Conservation (phyloP, 257 asterid species). For the Ballota nigra region DNA sequence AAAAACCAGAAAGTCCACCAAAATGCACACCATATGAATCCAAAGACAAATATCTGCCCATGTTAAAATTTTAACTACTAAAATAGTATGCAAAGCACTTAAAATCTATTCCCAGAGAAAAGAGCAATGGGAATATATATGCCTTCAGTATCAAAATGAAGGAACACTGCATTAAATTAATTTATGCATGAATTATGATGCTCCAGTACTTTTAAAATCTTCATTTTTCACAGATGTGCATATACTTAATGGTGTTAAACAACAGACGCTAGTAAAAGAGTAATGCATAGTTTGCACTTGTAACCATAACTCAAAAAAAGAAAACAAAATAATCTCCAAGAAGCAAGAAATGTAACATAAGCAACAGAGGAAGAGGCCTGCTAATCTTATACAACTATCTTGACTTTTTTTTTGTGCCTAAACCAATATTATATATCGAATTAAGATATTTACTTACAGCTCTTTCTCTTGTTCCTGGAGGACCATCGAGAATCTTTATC, state of each 20-base stretch:
- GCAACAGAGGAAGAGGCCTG: background rate
- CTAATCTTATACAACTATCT: constrained; percentile 13
- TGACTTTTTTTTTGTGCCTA: background rate
- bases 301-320: background rate
- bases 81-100: background rate
- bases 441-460: constrained; percentile 62
- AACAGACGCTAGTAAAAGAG: background rate
- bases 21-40: background rate
- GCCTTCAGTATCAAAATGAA: background rate
- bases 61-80: background rate
- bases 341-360: constrained; percentile 5
- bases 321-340: background rate
- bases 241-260: background rate
- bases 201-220: background rate
- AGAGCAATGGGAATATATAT: background rate
- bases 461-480: constrained; percentile 92
- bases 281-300: background rate
- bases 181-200: background rate
- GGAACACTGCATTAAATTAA: background rate
- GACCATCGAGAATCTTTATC: constrained; percentile 96
- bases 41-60: background rate
- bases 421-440: constrained; percentile 1
- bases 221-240: background rate
- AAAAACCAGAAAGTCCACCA: background rate
- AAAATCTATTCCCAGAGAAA: background rate